Conservation (phyloP, 1,284 basidiomycete genomes). For the Irpex rosettiformis region DNA sequence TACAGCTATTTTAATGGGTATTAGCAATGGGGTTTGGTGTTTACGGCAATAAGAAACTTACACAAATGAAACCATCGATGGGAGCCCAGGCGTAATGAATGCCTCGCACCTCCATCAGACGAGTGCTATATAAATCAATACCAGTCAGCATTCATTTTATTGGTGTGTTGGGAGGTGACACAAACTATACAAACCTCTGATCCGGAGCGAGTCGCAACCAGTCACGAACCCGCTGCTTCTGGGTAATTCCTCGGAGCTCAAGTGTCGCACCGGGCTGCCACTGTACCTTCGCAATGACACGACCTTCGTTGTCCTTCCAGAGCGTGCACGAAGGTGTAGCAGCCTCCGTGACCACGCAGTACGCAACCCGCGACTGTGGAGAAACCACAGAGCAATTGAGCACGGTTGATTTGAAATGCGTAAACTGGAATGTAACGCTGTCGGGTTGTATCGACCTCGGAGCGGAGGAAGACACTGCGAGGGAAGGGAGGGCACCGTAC, state of each 20-base stretch:
- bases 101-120: constrained; percentile 40
- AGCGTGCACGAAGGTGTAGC: constrained; percentile 50
- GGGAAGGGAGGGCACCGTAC: constrained; percentile 60
- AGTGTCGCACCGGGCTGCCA: constrained; percentile 54
- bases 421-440: constrained; percentile 46
- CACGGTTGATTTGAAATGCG: constrained; percentile 44
- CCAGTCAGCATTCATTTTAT: not conserved
- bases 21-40: not conserved
- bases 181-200: constrained; percentile 39
- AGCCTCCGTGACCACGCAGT: constrained; percentile 40
- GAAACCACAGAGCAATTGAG: constrained; percentile 53
- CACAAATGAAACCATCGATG: constrained; percentile 36
- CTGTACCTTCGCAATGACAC: constrained; percentile 52
- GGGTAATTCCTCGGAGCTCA: constrained; percentile 49
- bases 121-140: constrained; percentile 28
- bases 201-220: constrained; percentile 56
- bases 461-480: constrained; percentile 21
- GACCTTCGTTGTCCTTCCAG: constrained; percentile 46
- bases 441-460: constrained; percentile 30
- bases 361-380: constrained; percentile 33
- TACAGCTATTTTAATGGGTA: constrained; percentile 28
- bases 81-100: constrained; percentile 42
- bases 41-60: constrained; percentile 25
- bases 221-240: constrained; percentile 43
- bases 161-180: constrained; percentile 1